Percentiles rank a stretch among this genome's conserved stretches.
Conservation (phyloP, 768 basidiomycete species). For the Tulasnella sp. region DNA sequence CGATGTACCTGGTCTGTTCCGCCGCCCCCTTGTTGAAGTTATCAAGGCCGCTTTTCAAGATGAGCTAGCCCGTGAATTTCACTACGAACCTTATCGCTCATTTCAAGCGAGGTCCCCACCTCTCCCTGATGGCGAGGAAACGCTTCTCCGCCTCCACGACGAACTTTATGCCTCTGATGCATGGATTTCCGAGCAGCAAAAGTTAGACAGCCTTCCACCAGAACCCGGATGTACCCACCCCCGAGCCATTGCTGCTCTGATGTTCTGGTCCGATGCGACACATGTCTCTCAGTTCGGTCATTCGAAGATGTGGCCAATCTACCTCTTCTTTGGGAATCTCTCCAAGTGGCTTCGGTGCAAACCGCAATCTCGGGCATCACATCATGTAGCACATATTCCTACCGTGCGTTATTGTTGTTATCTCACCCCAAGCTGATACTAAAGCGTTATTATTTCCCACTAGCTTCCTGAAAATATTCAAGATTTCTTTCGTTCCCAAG, state of each 20-base stretch:
- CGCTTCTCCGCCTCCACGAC: not conserved
- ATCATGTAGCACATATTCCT: slow-evolving; percentile 21
- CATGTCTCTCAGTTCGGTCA: slow-evolving; percentile 24
- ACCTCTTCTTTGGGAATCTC: slow-evolving; percentile 24
- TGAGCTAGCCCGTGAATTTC: not conserved
- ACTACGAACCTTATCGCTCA: not conserved
- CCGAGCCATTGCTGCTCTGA: slow-evolving; percentile 6
- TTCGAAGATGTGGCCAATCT: slow-evolving; percentile 25
- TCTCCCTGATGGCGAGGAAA: not conserved
- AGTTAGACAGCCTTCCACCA: not conserved
- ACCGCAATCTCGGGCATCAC: not conserved
- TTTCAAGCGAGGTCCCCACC: not conserved
- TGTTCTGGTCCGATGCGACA: slow-evolving; percentile 25
- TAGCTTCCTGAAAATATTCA: slow-evolving; percentile 25
- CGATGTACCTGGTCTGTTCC: not conserved
- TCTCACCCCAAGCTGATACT: too few species aligned
- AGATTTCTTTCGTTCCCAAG: slow-evolving; percentile 19
- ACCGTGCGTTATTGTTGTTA: slow-evolving; percentile 9
- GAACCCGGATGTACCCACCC: slow-evolving; percentile 11
- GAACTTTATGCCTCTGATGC: not conserved
- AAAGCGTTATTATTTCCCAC: too few species aligned
- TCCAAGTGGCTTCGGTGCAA: slow-evolving; percentile 7
- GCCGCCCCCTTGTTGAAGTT: not conserved
- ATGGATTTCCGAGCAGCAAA: slow-evolving; percentile 10
- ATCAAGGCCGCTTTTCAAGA: not conserved